These are phyloP conservation scores for Whalleya microplaca DNA, from an alignment of 2,329 filamentous ascomycete species.

Conservation along the genomic window DNA sequence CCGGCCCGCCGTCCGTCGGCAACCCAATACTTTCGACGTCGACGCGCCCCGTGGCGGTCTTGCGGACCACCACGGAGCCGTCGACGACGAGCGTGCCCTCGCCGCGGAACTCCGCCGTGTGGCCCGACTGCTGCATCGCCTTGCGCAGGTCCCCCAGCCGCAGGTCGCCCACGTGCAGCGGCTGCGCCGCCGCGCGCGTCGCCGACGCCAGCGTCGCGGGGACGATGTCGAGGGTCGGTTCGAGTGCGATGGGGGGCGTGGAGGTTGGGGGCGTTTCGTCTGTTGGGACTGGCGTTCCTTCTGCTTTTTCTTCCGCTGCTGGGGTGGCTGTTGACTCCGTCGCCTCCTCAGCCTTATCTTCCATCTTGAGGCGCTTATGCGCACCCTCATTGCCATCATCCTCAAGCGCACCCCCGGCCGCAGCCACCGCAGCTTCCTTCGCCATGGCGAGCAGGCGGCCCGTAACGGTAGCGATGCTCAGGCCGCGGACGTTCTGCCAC, in stretches of 20 bases:
- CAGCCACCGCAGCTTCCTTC: conserved; percentile 46
- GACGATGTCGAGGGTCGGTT: conserved; percentile 59
- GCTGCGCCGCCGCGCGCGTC: conserved; percentile 77
- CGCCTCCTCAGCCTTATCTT: conserved; percentile 37
- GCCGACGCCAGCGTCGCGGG: conserved; percentile 68
- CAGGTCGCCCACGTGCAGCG: conserved; percentile 92
- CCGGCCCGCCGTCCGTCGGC: conserved; percentile 45
- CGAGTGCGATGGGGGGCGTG: conserved; percentile 14
- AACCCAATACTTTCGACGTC: conserved; percentile 81
- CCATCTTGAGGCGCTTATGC: conserved; percentile 55
- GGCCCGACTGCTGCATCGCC: conserved; percentile 79
- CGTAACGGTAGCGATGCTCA: conserved; percentile 92
- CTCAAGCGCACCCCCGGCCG: too few species aligned
- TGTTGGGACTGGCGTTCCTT: neutral
- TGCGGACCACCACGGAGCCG: conserved; percentile 83
- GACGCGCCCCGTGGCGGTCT: conserved; percentile 83
- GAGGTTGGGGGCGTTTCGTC: conserved; percentile 23
- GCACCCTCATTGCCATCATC: conserved; percentile 21
- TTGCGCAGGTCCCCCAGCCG: conserved; percentile 85
- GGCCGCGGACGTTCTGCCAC: conserved; percentile 90
- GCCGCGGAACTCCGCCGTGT: conserved; percentile 89
- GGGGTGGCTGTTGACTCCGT: conserved; percentile 13
- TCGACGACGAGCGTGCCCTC: conserved; percentile 92
- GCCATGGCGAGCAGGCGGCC: conserved; percentile 60
- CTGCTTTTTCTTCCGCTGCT: conserved; percentile 14